phyloP scores from a whole-genome alignment of 345 rosid species.

The Passiflora organensis region DNA sequence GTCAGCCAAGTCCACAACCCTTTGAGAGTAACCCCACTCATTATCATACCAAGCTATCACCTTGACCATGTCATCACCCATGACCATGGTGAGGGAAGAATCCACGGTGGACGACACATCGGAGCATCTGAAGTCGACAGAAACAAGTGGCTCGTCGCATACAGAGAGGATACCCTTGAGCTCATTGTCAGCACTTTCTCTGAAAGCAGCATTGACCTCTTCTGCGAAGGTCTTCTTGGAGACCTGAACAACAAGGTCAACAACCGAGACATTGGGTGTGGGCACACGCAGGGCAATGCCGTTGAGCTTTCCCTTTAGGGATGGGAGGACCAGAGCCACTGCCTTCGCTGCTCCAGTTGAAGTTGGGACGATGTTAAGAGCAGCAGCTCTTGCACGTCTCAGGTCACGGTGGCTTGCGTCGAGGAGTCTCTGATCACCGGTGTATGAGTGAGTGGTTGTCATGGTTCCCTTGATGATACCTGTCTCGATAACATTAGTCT shows the following conservation, averaged over 20 bases:
- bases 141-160: constrained; percentile 93
- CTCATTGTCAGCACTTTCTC: constrained; percentile 76
- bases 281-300: constrained; percentile 97
- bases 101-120: constrained; percentile 86
- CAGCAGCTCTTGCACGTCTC: constrained; percentile 96
- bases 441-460: constrained; percentile 99
- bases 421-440: constrained; percentile 89
- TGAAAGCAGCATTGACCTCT: constrained; percentile 88
- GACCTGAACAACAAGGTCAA: constrained; percentile 89
- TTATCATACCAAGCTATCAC: constrained; percentile 98
- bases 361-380: constrained; percentile 88
- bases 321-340: constrained; percentile 87
- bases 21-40: constrained; percentile 98
- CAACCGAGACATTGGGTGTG: constrained; percentile 91
- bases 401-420: constrained; percentile 97
- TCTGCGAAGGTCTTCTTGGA: constrained; percentile 89
- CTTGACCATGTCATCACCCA: constrained; percentile 99
- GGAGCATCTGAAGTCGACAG: constrained; percentile 87
- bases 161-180: constrained; percentile 76
- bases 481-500: constrained; percentile 13
- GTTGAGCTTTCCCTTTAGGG: constrained; percentile 85
- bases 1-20: constrained; percentile 94
- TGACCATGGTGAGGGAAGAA: constrained; percentile 87
- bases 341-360: constrained; percentile 98
- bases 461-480: constrained; percentile 98